Evolutionary conservation across 1,284 basidiomycete species (phyloP), one percentile per base, ranked within the genome.

Genomic region (Malassezia dermatis): DNA sequence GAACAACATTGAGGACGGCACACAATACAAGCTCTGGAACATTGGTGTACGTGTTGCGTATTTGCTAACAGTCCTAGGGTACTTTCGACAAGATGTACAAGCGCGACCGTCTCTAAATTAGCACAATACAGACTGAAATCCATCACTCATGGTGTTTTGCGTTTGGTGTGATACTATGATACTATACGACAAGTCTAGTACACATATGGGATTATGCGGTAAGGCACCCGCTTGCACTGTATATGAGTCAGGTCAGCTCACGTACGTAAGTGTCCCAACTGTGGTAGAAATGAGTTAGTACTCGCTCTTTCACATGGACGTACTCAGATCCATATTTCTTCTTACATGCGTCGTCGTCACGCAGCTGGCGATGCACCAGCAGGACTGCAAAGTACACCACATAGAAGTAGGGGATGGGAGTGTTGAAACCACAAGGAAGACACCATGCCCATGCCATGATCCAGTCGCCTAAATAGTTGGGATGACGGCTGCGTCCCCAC

Each of bases 351-450:
- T 91, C 89, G 66, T 96, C 91, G 75, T 99, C 94, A 35, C 94
- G 81, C 57, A 79, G 79, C 77, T 95, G 89, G 53, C 94, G 80
- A 76, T 98, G 94, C 24, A 90, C 79, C 56, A 99, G 84, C 26
- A 99, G 82, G 19, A 94, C 82, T 7, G 82, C 80, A 71, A 99
- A 98, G 79, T 91, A 78, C 60, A 80, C 76, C 39, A 89, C 81
- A 75, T 98, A 98, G 78, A 93, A 98, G 79, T 98, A 99, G 2
- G 93, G 90, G 71, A 98, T 81, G 7, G 91, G 91, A 0, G 89
- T 89, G 44, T 81, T 78, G 76, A 95, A 90, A 8, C 88, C 89
- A 1, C 89, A 93, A 0, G 94, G 89, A 13, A 98, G 81, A 64
- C 85, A 94, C 91, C 93, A 98, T 0, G 86, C 84, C 53, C 88